Base-by-base conservation (phyloP, 2,329 filamentous ascomycete species). In the Epichloe aotearoae region DNA sequence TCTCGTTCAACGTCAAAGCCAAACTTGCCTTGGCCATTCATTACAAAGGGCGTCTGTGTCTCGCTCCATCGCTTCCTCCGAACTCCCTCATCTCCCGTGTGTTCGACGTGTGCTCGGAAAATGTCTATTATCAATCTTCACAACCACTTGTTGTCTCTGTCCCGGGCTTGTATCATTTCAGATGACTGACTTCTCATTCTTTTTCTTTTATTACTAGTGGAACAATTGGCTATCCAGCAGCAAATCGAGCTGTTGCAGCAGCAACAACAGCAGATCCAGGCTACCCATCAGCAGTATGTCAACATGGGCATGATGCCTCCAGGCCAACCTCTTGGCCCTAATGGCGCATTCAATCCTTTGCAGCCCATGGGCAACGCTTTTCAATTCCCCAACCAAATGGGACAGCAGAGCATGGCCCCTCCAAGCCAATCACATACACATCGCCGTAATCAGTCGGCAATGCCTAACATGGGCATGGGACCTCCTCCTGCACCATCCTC, bases 211-310 rank as follows among this genome's bases (percentile, higher is more conserved):
- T 20, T 20, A 46, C 61, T 43, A 95, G 90, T 96, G 87, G 91
- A 96, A 75, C 90, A 96, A 79, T 81, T 95, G 66, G 88, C 88
- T 65, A 90, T 97, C 66, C 90, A 95, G 73, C 91, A 96, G 74
- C 91, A 97, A 72, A 96, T 97, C 64, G 91, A 97, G 72, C 79
- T 94, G 65, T 78, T 97, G 64, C 91, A 97, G 73, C 89, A 95
- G 68, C 93, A 97, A 69, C 93, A 97, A 68, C 90, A 97, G 69
- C 90, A 96, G 67, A 94, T 97, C 64, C 88, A 94, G 71, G 88
- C 88, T 61, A 93, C 88, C 57, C 89, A 96, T 64, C 90, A 96
- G 71, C 91, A 97, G 72, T 96, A 95, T 74, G 85, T 95, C 62
- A 95, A 93, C 69, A 90, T 96, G 86, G 88, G 88, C 67, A 89